Evolutionary conservation across 1,139 yeast genomes (phyloP), one percentile per base, ranked within the genome.

Genomic region (Taiozyma sp.): DNA sequence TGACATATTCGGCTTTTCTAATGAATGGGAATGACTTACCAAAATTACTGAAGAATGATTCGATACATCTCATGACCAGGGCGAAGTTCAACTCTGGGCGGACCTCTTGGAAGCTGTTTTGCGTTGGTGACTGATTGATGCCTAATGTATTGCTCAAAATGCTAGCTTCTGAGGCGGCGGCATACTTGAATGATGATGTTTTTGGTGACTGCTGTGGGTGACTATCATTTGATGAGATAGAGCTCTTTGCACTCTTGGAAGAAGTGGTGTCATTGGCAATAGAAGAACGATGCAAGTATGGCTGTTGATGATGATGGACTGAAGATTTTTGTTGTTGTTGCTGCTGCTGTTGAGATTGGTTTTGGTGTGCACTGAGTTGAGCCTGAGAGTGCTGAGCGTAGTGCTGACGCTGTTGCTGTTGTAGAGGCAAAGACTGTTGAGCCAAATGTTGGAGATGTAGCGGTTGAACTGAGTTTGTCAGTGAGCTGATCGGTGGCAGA

Each of bases 21-120:
- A 74, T 64, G 59, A 74, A 70, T 13, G 78, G 78, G 56, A 72
- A 73, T 5, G 73, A 65, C 45, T 75, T 62, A 50, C 73, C 76
- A 51, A 72, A 74, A 51, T 73, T 75, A 48, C 69, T 68, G 55
- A 75, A 70, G 53, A 68, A 75, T 2, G 76, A 75, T 39, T 74
- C 69, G 19, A 70, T 64, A 47, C 69, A 70, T 42, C 63, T 59
- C 56, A 58, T 26, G 13, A 29, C 44, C 19, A 42, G 11, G 16
- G 44, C 24, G 28, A 42, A 28, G 16, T 28, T 42, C 34, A 42
- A 14, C 22, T 42, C 44, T 21, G 44, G 44, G 3, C 44, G 32
- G 47, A 37, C 24, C 10, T 37, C 41, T 19, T 37, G 41, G 24
- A 37, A 37, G 14, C 24, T 19, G 22, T 35, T n/a, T 4, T 10